These are phyloP conservation scores for Amauroascus verrucosus DNA, from an alignment of 2,329 filamentous ascomycete genomes.

Conservation along the genomic window DNA sequence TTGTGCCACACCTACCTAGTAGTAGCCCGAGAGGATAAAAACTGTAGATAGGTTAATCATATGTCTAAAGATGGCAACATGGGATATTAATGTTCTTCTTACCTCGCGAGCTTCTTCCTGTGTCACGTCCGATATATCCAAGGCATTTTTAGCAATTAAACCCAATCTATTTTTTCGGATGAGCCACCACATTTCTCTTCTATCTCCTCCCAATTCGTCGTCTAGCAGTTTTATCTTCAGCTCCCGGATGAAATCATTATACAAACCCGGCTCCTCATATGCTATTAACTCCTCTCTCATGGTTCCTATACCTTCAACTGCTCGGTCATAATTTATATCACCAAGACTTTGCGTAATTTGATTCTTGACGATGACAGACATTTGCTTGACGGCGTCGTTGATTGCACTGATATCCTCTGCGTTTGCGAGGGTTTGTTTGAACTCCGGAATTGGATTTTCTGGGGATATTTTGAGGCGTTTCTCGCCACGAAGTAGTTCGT, in stretches of 20 bases:
- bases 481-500: conserved; percentile 59
- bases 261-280: conserved; percentile 64
- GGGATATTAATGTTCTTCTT: conserved; percentile 14
- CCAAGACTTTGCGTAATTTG: conserved; percentile 65
- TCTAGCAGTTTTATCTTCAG: conserved; percentile 63
- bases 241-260: conserved; percentile 60
- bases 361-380: conserved; percentile 58
- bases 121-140: conserved; percentile 55
- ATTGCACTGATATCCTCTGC: conserved; percentile 54
- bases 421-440: conserved; percentile 64
- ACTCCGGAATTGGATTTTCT: conserved; percentile 77
- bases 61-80: neutral
- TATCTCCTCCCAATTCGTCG: conserved; percentile 62
- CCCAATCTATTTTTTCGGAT: conserved; percentile 59
- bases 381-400: conserved; percentile 59
- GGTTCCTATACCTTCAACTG: conserved; percentile 63
- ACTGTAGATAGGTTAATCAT: conserved; percentile 16
- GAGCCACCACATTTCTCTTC: conserved; percentile 72
- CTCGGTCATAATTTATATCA: conserved; percentile 61
- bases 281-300: conserved; percentile 68
- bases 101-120: conserved; percentile 59
- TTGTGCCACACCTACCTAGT: neutral
- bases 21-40: conserved; percentile 17
- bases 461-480: conserved; percentile 46
- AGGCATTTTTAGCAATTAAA: conserved; percentile 56